A percentile compares a stretch with the other conserved stretches of the same genome.
Conservation (phyloP, 2,329 filamentous ascomycete species). For the Fusarium sp. region DNA sequence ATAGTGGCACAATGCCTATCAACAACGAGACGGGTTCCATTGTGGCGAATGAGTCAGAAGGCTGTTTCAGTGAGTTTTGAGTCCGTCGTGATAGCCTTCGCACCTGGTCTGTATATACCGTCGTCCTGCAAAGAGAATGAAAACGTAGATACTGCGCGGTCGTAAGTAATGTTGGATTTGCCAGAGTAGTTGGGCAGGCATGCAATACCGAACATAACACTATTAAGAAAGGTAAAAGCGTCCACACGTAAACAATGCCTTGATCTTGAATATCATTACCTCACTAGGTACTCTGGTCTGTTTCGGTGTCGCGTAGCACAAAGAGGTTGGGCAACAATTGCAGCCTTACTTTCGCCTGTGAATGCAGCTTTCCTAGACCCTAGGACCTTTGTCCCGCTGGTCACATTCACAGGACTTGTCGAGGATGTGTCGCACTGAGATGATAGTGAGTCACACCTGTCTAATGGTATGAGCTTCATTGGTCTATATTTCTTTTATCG, state of each 20-base stretch:
- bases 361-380: neutral
- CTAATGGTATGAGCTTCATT: neutral
- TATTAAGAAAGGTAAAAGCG: neutral
- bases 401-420: neutral
- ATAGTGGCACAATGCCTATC: conserved; percentile 1
- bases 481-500: too few species aligned
- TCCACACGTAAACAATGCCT: too few species aligned
- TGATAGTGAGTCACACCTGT: neutral
- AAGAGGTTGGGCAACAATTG: neutral
- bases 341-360: neutral
- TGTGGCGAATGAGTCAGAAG: neutral
- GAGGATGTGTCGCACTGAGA: neutral
- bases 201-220: neutral
- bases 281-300: neutral
- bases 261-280: neutral
- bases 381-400: neutral
- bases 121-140: neutral
- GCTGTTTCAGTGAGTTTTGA: too few species aligned
- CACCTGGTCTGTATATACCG: too few species aligned
- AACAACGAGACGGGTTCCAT: neutral
- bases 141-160: neutral
- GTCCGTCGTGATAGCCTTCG: too few species aligned
- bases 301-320: neutral
- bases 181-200: neutral
- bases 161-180: neutral